Percentiles rank a stretch among this genome's conserved stretches.
Evolutionary conservation across 2,329 filamentous ascomycete species (phyloP).

Genomic region (Hypoxylon rubiginosum): DNA sequence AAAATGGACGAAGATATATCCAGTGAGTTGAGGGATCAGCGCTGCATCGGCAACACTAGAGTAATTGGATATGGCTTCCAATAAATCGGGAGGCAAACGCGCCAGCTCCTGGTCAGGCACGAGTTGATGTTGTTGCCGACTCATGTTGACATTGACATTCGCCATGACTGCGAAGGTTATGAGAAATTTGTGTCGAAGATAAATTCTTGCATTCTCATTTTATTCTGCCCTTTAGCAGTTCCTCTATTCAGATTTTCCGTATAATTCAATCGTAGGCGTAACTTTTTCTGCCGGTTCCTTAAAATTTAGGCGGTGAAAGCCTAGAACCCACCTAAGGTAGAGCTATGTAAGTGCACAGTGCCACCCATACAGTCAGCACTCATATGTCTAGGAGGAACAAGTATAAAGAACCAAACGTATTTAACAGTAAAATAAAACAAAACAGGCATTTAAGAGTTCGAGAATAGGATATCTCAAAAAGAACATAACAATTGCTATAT

Average conservation of each 20-base stretch:
- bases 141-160: constrained; percentile 63
- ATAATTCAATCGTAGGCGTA: constrained; percentile 38
- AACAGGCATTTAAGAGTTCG: too few species aligned
- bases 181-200: constrained; percentile 40
- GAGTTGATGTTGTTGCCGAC: constrained; percentile 67
- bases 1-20: constrained; percentile 80
- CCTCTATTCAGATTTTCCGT: constrained; percentile 11
- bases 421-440: too few species aligned
- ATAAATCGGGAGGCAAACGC: constrained; percentile 77
- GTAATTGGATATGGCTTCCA: constrained; percentile 74
- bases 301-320: constrained; percentile 51
- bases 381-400: too few species aligned
- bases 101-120: constrained; percentile 66
- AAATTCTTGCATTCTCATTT: constrained; percentile 9
- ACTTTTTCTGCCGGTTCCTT: constrained; percentile 42
- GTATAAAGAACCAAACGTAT: too few species aligned
- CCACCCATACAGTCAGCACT: neutral
- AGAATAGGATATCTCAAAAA: too few species aligned
- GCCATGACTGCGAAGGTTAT: constrained; percentile 60
- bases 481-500: neutral
- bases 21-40: constrained; percentile 77
- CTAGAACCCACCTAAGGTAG: constrained; percentile 21
- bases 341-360: neutral
- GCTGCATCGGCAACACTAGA: constrained; percentile 74
- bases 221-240: constrained; percentile 20